Conservation (phyloP, 2,329 filamentous ascomycete species). For the Phyllosticta citrichinensis region DNA sequence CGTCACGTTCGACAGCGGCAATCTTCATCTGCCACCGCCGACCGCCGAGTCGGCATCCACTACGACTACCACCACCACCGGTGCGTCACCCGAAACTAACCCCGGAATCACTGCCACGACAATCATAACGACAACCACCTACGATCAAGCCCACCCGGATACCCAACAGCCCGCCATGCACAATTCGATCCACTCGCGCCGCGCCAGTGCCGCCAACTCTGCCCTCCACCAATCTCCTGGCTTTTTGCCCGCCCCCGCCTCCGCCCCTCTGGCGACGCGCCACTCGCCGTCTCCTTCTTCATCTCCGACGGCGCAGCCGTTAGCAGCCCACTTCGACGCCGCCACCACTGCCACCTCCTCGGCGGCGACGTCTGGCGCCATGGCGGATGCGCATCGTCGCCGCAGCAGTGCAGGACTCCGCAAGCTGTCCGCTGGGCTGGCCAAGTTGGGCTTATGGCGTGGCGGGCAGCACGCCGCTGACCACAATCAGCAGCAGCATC, state of each 20-base stretch:
- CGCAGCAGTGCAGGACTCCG: not conserved
- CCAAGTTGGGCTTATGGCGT: not conserved
- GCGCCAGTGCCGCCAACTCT: not conserved
- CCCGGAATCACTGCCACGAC: not conserved
- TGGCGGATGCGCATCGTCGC: not conserved
- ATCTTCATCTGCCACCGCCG: not conserved
- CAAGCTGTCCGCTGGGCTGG: not conserved
- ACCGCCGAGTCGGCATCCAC: not conserved
- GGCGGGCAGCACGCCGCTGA: not conserved
- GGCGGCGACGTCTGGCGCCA: too few relatives aligned
- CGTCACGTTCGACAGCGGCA: not conserved
- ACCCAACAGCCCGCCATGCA: not conserved
- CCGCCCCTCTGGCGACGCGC: not conserved
- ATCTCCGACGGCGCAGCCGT: not conserved
- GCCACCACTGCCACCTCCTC: not conserved
- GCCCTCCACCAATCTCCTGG: not conserved
- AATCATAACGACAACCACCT: not conserved
- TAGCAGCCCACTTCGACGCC: not conserved
- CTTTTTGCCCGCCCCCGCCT: not conserved
- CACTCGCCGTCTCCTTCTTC: not conserved
- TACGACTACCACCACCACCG: not conserved
- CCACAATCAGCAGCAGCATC: not conserved
- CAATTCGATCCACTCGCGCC: not conserved
- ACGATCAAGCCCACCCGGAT: not conserved
- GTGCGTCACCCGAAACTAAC: not conserved